phyloP scores from a whole-genome alignment of 768 basidiomycete genomes.

The Sarcomyxa edulis region DNA sequence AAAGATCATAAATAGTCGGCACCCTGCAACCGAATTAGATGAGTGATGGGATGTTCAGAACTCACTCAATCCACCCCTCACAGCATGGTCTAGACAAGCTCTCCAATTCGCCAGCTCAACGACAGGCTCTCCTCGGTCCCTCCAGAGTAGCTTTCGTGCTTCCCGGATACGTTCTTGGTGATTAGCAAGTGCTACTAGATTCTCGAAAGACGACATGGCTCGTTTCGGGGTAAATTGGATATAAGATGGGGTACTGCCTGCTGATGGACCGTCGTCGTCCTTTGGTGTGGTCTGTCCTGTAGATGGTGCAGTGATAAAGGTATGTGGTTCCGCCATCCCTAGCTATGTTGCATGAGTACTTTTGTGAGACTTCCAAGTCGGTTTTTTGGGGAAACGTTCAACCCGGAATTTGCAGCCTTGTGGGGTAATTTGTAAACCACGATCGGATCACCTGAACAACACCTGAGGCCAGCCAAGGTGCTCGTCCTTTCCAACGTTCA shows the following conservation, averaged over 20 bases:
- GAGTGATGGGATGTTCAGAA: slow-evolving; percentile 11
- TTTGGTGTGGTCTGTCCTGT: too few relatives aligned
- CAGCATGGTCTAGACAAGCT: slow-evolving; percentile 68
- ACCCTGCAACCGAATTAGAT: slow-evolving; percentile 1
- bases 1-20: background rate
- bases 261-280: too few relatives aligned
- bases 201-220: slow-evolving; percentile 76
- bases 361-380: too few relatives aligned
- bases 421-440: too few relatives aligned
- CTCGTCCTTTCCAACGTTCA: too few relatives aligned
- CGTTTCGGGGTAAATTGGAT: slow-evolving; percentile 48
- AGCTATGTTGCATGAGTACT: too few relatives aligned
- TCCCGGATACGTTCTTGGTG: slow-evolving; percentile 70
- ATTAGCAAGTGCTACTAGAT: slow-evolving; percentile 79
- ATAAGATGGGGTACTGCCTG: slow-evolving; percentile 3
- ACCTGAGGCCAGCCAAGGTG: too few relatives aligned
- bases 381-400: too few relatives aligned
- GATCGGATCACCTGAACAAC: too few relatives aligned
- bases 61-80: slow-evolving; percentile 67
- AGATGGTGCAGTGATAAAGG: too few relatives aligned
- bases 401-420: too few relatives aligned
- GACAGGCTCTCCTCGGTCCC: slow-evolving; percentile 73
- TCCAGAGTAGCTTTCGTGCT: slow-evolving; percentile 78
- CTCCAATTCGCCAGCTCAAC: slow-evolving; percentile 57
- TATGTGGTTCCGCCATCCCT: too few relatives aligned